Base-by-base conservation (phyloP, 2,329 filamentous ascomycete species). In the Colletotrichum camelliae region DNA sequence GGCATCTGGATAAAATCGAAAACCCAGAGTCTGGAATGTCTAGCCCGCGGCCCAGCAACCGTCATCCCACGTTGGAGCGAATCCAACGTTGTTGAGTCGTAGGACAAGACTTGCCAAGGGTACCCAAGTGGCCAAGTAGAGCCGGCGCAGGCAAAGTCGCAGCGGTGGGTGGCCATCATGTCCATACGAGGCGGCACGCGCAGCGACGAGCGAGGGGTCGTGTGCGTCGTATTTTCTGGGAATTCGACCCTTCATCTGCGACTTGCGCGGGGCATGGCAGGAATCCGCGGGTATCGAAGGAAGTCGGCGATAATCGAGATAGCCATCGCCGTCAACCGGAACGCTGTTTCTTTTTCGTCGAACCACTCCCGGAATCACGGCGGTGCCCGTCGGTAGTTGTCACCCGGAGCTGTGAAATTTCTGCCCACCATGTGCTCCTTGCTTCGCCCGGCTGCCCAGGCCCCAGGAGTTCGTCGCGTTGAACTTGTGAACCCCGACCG, bases 91-190 rank as follows among this genome's bases (percentile, higher is more conserved):
- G 70, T 74, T 69, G 74, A 69, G 64, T 68, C 58, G 70, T 68
- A 68, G 74, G 74, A 74, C 74, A 74, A 76, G 74, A 74, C 29
- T 57, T 35, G 74, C 74, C 74, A 76, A 76, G 74, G 57, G 33
- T 43, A 35, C 29, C 73, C 73, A 75, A 75, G 73, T 37, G 73
- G 72, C 48, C 65, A 58, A 67, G 65, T 57, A 58, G 37, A 57
- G 35, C 57, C 70, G 74, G 74, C 70, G 74, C 74, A 66, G 68
- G 73, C 70, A 70, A 65, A 65, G 58, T 69, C 33, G 65, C 74
- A 52, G 39, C 72, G 69, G 73, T 67, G 73, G 73, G 43, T 57
- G 27, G 62, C 70, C 60, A 74, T 66, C 58, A 37, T 60, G 13
- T 48, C 65, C 70, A 73, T 73, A 73, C 74, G 70, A 74, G 70